Conservation (phyloP, 495 filamentous ascomycete genomes). For the Lichina pygmaea region DNA sequence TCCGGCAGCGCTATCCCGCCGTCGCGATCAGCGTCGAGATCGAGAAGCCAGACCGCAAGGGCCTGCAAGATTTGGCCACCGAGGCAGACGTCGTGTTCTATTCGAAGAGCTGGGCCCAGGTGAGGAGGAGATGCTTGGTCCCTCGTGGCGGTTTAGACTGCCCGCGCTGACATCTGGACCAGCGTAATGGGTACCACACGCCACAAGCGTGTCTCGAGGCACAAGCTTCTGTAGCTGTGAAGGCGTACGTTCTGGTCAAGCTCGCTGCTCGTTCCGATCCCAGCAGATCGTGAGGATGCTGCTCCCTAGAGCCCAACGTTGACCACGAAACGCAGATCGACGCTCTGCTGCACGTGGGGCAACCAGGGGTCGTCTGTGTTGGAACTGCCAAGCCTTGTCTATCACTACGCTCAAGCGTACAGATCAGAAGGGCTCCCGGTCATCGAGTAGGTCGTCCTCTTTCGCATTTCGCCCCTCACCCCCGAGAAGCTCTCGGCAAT, state of each 20-base stretch:
- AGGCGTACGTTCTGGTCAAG: slow-evolving; percentile 16
- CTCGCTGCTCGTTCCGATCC: not conserved
- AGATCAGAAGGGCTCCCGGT: slow-evolving; percentile 16
- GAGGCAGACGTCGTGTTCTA: slow-evolving; percentile 48
- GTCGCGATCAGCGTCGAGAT: slow-evolving; percentile 37
- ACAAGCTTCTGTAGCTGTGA: slow-evolving; percentile 16
- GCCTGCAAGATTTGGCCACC: slow-evolving; percentile 30
- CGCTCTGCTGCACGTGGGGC: slow-evolving; percentile 45
- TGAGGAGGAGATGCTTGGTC: slow-evolving; percentile 10
- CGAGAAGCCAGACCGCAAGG: slow-evolving; percentile 36
- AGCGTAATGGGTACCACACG: slow-evolving; percentile 21
- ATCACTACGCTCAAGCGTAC: slow-evolving; percentile 20
- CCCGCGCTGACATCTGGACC: slow-evolving; percentile 2
- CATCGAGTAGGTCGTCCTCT: slow-evolving; percentile 28
- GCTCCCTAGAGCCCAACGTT: slow-evolving; percentile 2
- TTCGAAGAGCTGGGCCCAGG: slow-evolving; percentile 41
- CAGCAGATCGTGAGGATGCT: not conserved
- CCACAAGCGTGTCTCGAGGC: slow-evolving; percentile 21
- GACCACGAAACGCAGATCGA: slow-evolving; percentile 13
- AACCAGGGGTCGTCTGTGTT: slow-evolving; percentile 26
- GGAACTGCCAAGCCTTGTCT: slow-evolving; percentile 12
- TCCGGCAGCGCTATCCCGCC: slow-evolving; percentile 20
- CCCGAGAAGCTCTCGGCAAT: not conserved
- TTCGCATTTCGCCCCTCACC: no score
- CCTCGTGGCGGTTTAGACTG: not conserved